Base-by-base conservation (phyloP, 2,329 filamentous ascomycete species). In the Cercospora canescens region DNA sequence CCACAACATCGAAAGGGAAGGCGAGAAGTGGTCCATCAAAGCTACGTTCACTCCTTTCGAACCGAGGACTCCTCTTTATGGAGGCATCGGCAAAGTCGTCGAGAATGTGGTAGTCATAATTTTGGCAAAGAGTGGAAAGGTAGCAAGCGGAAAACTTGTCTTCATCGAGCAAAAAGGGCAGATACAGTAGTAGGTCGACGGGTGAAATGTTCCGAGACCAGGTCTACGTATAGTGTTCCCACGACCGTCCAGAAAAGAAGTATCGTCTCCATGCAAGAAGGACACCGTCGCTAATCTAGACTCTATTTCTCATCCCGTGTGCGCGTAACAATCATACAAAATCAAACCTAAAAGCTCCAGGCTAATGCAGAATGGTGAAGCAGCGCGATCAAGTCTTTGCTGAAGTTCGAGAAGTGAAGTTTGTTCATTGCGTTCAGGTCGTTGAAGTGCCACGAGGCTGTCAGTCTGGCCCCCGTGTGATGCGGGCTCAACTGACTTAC, bases 51-150 rank as follows among this genome's bases (percentile, higher is more conserved):
- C 62, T 18, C 66, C 63, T 5, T 75, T 72, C 62, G 41, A 64
- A 45, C 72, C 74, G 4, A 41, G 63, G 14, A 69, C 66, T 56
- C 64, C 71, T 4, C 39, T 73, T n/a, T 76, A 74, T 54, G 73
- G 74, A 11, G 74, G 73, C 11, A 66, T 71, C 14, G 71, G 72
- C 12, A 26, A 67, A 34, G 70, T 71, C 16, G 72, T 74, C 41
- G 64, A 67, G 18, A 75, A 74, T 30, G 63, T 74, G 12, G 54
- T 71, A 12, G 58, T 73, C 21, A 50, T 73, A 1, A 39, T 73
- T 1, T 39, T 71, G 9, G 69, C 68, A 12, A 54, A 55, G 41
- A 48, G 16, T 21, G 37, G 63, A 2, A 57, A 34, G 35, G 56
- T 8, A 45, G 28, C 50, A 7, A 56, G 57, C 18, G 70, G 67